A percentile compares a stretch with the other conserved stretches of the same genome.
Conservation (phyloP, 2,329 filamentous ascomycete genomes). For the Aureobasidium mangrovei region DNA sequence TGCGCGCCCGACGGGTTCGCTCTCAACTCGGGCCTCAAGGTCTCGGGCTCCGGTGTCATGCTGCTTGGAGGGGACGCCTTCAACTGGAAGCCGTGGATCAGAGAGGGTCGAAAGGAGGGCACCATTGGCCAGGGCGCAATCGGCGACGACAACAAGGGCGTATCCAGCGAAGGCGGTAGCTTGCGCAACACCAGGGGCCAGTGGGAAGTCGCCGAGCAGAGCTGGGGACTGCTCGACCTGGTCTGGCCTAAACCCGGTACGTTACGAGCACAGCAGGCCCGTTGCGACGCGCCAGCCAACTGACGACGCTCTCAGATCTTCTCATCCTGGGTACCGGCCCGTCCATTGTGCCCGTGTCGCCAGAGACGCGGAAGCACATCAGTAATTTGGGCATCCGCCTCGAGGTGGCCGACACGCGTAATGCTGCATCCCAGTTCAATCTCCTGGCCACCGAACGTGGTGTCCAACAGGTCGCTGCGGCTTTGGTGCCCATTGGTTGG, state of each 20-base stretch:
- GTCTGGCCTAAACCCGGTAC: conserved; percentile 84
- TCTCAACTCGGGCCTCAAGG: conserved; percentile 68
- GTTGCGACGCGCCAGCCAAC: neutral
- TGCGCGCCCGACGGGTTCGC: conserved; percentile 78
- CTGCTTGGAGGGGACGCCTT: conserved; percentile 84
- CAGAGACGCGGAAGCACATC: conserved; percentile 62
- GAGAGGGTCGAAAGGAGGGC: conserved; percentile 29
- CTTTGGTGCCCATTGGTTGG: conserved; percentile 81
- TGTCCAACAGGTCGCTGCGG: conserved; percentile 74
- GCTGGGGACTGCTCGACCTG: conserved; percentile 66
- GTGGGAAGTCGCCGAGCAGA: conserved; percentile 63
- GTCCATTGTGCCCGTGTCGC: conserved; percentile 65
- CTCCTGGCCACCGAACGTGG: conserved; percentile 89
- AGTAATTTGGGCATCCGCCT: conserved; percentile 72
- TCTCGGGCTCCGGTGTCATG: conserved; percentile 62
- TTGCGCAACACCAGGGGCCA: conserved; percentile 71
- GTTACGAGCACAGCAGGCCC: conserved; percentile 24
- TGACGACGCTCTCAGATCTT: conserved; percentile 50
- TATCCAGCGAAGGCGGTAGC: conserved; percentile 28
- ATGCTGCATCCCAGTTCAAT: conserved; percentile 92
- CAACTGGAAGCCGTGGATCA: conserved; percentile 74
- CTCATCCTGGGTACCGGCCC: conserved; percentile 81
- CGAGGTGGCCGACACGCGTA: conserved; percentile 60
- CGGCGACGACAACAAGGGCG: conserved; percentile 28
- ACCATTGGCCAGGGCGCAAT: conserved; percentile 29